Base-by-base conservation (phyloP, 768 basidiomycete genomes). In the Cubamyces sp. region DNA sequence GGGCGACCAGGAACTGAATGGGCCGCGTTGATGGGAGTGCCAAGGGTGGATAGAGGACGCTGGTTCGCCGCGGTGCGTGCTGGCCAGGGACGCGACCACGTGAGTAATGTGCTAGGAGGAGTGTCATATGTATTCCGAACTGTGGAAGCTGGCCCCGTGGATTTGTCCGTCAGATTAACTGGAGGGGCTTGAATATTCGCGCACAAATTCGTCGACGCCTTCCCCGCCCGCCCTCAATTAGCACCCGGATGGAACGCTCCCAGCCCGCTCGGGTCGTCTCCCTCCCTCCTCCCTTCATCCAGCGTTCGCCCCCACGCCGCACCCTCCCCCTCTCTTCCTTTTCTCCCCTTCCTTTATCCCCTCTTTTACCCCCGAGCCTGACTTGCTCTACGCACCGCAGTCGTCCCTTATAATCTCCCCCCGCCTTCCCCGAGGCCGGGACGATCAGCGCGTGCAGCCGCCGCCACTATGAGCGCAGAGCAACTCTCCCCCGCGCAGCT, bases 181-280 rank as follows among this genome's bases (percentile, higher is more conserved):
- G 54, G 26, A 30, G 25, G 41, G 45, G 43, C 54, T 56, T 28
- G 39, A 55, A 46, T 47, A 56, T 56, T 47, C 45, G 43, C 45
- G 54, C 48, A 56, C 54, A 47, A 56, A 55, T 34, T 56, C 45
- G 54, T 47, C 47, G 47, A 56, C 60, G 52, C 43, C 42, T 25
- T 51, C 34, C 50, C 54, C 34, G 43, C 30, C 61, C 54, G 54
- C 61, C 60, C 61, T 62, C 61, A 62, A 62, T 62, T 62, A 57
- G 61, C 41, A 26, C 43, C 54, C 19, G 39, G 43, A 50, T 57
- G 61, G 61, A 57, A 62, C 34, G 57, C 57, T 61, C 60, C 53
- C 60, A 61, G 45, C 60, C 60, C 47, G 46, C 45, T 48, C 37
- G 53, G 53, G 53, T 49, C 47, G 46, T 34, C 53, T 54, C 53